Conservation (phyloP, 805 yeast species). For the Cyberlindnera misumaiensis region DNA sequence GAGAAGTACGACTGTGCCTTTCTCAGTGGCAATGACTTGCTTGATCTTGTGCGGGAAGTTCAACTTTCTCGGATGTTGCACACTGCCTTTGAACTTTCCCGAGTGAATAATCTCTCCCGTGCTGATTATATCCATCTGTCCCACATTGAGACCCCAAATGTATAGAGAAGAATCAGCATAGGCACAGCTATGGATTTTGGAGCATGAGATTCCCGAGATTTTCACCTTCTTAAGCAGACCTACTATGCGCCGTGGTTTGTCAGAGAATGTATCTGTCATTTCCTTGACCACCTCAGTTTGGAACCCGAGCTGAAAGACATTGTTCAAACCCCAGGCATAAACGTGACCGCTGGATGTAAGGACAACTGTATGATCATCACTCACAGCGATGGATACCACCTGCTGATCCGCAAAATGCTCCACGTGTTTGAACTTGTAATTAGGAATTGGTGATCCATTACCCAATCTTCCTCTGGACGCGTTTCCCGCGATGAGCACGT, state of each 20-base stretch:
- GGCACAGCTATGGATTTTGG: slow-evolving; percentile 64
- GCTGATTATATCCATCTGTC: slow-evolving; percentile 63
- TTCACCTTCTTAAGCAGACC: slow-evolving; percentile 23
- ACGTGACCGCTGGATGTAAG: slow-evolving; percentile 47
- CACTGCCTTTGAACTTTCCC: slow-evolving; percentile 29
- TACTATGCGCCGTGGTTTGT: slow-evolving; percentile 23
- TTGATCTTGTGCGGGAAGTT: slow-evolving; percentile 36
- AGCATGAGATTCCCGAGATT: slow-evolving; percentile 36
- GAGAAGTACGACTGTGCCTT: slow-evolving; percentile 60
- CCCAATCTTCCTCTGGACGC: slow-evolving; percentile 73
- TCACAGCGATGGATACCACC: slow-evolving; percentile 36
- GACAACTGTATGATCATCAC: slow-evolving; percentile 64
- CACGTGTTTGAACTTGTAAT: slow-evolving; percentile 39
- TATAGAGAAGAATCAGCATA: slow-evolving; percentile 40
- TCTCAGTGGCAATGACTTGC: slow-evolving; percentile 57
- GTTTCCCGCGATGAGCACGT: slow-evolving; percentile 56
- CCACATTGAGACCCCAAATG: slow-evolving; percentile 76
- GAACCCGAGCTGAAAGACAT: slow-evolving; percentile 60
- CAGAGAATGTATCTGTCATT: slow-evolving; percentile 21
- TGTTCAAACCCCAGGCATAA: slow-evolving; percentile 76
- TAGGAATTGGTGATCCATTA: slow-evolving; percentile 35
- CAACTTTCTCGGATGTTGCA: slow-evolving; percentile 35
- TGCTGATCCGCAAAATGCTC: slow-evolving; percentile 29
- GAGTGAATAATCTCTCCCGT: slow-evolving; percentile 26
- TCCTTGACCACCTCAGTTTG: slow-evolving; percentile 24